Evolutionary conservation across 306 rosid genomes (phyloP), one percentile per base, ranked within the genome.

Genomic region (Mimosa bimucronata): DNA sequence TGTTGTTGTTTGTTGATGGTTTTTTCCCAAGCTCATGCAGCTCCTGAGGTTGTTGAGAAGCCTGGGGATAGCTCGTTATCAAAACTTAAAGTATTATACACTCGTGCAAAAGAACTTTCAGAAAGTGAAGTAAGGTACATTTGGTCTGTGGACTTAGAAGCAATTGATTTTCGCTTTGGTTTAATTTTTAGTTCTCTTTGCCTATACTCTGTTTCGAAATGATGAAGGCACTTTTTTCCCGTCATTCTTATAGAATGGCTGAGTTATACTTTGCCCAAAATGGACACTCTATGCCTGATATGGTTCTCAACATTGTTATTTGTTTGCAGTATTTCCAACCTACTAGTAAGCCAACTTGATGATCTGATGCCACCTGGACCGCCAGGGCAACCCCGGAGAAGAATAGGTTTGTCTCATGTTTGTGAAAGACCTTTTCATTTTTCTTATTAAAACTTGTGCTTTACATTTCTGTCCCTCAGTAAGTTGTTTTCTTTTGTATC

Each of bases 31-130:
- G 69, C 66, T 7, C 4, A 29, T 82, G 75, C 87, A 93, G 99
- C 93, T 89, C 99, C 99, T 26, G 97, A 93, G 85, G 76, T 93
- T 85, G 99, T 95, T 82, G 99, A 95, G 88, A 95, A 93, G 90
- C 92, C 98, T 50, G 99, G 99, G 61, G 98, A 95, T 85, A 90
- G 3, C 89, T 91, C 99, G 1, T 90, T 95, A 76, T 44, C 86
- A 6, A 93, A 50, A 84, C 86, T 95, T 73, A 95, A 84, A 86
- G 0, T 16, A 25, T 81, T 95, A 77, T 95, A 95, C 82, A 81
- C 89, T 75, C 91, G 83, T 77, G 99, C 99, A 37, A 95, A 88
- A 88, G 97, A 93, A 0, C 94, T 91, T 75, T 95, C 99, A 1
- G 97, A 93, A 65, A 82, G 0, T 34, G 99, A 95, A 93, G 92